These are phyloP conservation scores for Colletotrichum karsti DNA, from an alignment of 2,329 filamentous ascomycete genomes.

Conservation along the genomic window DNA sequence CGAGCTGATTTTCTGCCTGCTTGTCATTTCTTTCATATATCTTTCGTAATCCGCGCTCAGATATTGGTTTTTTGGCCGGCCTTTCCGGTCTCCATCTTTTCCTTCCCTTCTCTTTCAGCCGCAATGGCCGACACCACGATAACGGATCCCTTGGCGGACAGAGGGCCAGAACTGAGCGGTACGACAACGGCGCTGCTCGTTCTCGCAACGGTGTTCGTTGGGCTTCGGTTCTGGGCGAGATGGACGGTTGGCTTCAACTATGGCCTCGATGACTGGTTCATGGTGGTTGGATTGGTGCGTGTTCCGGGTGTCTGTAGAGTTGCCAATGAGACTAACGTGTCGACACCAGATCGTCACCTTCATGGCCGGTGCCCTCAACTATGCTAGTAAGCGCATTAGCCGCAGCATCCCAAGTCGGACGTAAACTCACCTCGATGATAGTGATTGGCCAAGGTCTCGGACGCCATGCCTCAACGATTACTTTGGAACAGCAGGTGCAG, in stretches of 20 bases:
- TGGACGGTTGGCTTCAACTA: constrained; percentile 20
- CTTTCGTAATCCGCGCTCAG: not conserved
- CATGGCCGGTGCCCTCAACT: constrained; percentile 15
- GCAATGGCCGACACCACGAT: constrained; percentile 14
- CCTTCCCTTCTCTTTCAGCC: not conserved
- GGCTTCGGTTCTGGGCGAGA: constrained; percentile 17
- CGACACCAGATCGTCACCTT: constrained; percentile 6
- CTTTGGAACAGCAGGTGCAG: constrained; percentile 4
- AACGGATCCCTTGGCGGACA: constrained; percentile 15
- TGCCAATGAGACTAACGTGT: not conserved
- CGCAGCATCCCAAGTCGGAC: not conserved
- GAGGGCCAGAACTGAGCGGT: constrained; percentile 16
- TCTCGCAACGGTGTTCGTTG: constrained; percentile 19
- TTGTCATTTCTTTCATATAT: not conserved
- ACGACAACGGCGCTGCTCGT: constrained; percentile 20
- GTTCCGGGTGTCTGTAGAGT: no score
- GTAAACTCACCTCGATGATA: not conserved
- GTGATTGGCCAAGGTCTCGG: constrained; percentile 22
- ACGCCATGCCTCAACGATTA: constrained; percentile 16
- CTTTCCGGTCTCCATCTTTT: not conserved
- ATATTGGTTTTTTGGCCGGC: not conserved
- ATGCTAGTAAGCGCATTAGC: constrained; percentile 14
- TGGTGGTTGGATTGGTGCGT: constrained; percentile 17
- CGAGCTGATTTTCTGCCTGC: not conserved
- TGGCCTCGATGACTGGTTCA: constrained; percentile 24